These are phyloP conservation scores for Pistacia atlantica DNA, from an alignment of 345 rosid genomes.

Conservation along the genomic window DNA sequence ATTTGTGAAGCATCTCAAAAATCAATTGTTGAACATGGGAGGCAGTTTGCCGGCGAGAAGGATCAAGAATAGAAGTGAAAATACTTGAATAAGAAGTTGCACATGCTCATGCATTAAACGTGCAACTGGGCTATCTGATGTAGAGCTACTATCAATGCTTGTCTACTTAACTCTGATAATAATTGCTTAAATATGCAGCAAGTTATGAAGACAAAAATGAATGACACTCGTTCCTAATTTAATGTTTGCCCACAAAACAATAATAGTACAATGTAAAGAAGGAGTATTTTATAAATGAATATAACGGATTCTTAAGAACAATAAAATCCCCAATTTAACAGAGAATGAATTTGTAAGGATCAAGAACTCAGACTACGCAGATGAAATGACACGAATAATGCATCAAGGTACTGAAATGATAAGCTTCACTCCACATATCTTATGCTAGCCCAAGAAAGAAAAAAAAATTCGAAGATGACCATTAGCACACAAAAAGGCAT, in stretches of 20 bases:
- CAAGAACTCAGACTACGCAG: neutral
- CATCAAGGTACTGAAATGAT: neutral
- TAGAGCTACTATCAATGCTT: slow-evolving; percentile 80
- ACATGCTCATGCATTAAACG: slow-evolving; percentile 82
- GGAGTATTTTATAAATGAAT: neutral
- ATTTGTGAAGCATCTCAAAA: slow-evolving; percentile 64
- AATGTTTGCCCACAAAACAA: neutral
- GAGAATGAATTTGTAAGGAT: neutral
- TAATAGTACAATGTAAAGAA: neutral
- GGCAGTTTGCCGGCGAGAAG: slow-evolving; percentile 65
- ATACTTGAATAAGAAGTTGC: slow-evolving; percentile 88
- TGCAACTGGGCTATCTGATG: slow-evolving; percentile 59
- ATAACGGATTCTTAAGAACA: neutral
- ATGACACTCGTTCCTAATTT: neutral
- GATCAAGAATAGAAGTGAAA: slow-evolving; percentile 77
- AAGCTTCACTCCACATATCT: neutral
- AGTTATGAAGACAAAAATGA: neutral
- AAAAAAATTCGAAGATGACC: neutral
- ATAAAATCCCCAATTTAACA: neutral
- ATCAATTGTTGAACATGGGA: slow-evolving; percentile 71
- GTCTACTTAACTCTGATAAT: slow-evolving; percentile 78
- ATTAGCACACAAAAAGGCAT: neutral
- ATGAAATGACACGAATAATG: neutral
- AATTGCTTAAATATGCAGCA: slow-evolving; percentile 70
- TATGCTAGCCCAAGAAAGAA: neutral